Conservation (phyloP, 2,329 filamentous ascomycete species). For the Calonectria montana region DNA sequence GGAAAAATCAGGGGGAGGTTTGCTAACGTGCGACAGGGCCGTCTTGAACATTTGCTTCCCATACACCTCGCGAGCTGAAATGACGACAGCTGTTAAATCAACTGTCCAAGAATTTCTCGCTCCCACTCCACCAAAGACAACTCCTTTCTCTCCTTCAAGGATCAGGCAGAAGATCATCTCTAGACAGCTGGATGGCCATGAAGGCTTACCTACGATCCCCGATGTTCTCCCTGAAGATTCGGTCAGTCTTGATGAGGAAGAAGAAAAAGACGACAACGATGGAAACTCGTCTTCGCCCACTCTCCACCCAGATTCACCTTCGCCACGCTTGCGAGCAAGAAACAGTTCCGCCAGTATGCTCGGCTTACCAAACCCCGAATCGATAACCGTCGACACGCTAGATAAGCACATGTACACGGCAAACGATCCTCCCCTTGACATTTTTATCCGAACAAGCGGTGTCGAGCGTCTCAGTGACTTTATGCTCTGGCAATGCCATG, state of each 20-base stretch:
- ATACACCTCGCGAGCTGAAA: constrained; percentile 95
- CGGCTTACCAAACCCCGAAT: constrained; percentile 78
- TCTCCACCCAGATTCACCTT: constrained; percentile 64
- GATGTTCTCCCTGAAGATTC: constrained; percentile 58
- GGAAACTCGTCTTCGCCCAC: constrained; percentile 72
- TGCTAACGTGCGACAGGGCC: constrained; percentile 51
- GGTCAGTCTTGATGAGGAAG: constrained; percentile 57
- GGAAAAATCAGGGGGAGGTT: background rate
- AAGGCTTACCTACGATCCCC: constrained; percentile 61
- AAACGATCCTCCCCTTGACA: constrained; percentile 85
- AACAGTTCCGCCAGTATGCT: constrained; percentile 49
- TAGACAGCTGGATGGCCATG: constrained; percentile 65
- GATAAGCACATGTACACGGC: constrained; percentile 90
- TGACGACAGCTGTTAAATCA: constrained; percentile 86
- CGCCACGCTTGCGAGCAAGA: constrained; percentile 50
- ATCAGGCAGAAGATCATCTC: constrained; percentile 88
- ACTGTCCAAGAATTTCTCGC: constrained; percentile 89
- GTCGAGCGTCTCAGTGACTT: constrained; percentile 96
- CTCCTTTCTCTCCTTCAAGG: constrained; percentile 86
- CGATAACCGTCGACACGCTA: constrained; percentile 85
- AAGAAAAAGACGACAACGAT: constrained; percentile 56
- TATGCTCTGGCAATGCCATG: constrained; percentile 98
- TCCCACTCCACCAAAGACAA: constrained; percentile 72
- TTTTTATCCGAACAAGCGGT: constrained; percentile 92
- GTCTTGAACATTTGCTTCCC: constrained; percentile 96